Conservation (phyloP, 768 basidiomycete species). For the Lentinula guzmanii region DNA sequence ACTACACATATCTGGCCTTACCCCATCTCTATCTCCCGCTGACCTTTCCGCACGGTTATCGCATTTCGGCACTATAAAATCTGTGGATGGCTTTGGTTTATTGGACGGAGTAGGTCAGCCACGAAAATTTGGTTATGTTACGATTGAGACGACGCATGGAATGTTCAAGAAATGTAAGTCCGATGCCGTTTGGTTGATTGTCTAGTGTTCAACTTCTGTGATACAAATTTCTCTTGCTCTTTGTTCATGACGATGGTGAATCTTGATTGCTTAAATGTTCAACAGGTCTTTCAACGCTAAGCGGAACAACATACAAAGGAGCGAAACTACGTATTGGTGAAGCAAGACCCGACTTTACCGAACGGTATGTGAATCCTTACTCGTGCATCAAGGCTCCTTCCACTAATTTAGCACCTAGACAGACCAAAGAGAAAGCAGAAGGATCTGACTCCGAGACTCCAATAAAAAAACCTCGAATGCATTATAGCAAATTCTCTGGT, state of each 20-base stretch:
- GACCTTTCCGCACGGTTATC: slow-evolving; percentile 57
- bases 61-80: slow-evolving; percentile 62
- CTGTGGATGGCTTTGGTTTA: slow-evolving; percentile 64
- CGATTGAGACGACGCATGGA: slow-evolving; percentile 55
- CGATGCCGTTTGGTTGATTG: too few relatives aligned
- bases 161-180: slow-evolving; percentile 61
- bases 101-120: slow-evolving; percentile 60
- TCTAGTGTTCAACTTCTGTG: not conserved
- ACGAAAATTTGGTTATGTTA: slow-evolving; percentile 69
- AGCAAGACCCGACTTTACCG: slow-evolving; percentile 69
- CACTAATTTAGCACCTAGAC: slow-evolving; percentile 18
- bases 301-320: slow-evolving; percentile 87
- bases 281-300: slow-evolving; percentile 67
- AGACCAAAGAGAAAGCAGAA: slow-evolving; percentile 33
- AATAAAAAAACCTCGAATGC: slow-evolving; percentile 35
- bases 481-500: slow-evolving; percentile 26
- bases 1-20: slow-evolving; percentile 72
- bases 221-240: too few relatives aligned
- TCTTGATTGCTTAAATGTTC: too few relatives aligned
- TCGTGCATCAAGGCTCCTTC: slow-evolving; percentile 8
- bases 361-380: slow-evolving; percentile 38
- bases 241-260: too few relatives aligned
- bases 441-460: slow-evolving; percentile 28
- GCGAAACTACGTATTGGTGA: slow-evolving; percentile 77
- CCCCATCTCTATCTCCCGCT: slow-evolving; percentile 49